Conservation (phyloP, 352 stramenopile genomes). For the Globisporangium iwayamae region DNA sequence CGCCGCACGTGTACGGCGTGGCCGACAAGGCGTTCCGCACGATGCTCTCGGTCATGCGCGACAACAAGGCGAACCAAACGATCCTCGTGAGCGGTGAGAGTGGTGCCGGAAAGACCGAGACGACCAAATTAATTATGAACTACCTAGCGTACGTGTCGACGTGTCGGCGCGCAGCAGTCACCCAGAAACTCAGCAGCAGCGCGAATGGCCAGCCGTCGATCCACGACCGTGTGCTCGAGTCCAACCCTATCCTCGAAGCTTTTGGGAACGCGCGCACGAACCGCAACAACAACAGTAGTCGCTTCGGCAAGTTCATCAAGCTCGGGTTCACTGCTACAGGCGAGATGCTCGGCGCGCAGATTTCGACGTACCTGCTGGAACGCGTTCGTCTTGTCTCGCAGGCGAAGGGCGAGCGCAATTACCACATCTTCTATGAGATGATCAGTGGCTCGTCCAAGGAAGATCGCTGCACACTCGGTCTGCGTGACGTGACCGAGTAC, state of each 20-base stretch:
- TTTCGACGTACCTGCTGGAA: conserved; percentile 95
- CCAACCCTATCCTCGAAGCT: conserved; percentile 94
- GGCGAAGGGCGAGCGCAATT: conserved; percentile 94
- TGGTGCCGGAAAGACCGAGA: conserved; percentile 95
- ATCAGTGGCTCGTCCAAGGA: conserved; percentile 62
- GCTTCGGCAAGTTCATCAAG: conserved; percentile 97
- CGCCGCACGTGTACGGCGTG: conserved; percentile 85
- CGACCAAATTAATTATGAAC: conserved; percentile 97
- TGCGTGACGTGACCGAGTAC: conserved; percentile 57
- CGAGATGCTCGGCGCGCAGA: conserved; percentile 77
- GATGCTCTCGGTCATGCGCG: conserved; percentile 53
- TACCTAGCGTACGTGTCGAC: conserved; percentile 91
- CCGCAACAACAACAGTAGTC: conserved; percentile 96
- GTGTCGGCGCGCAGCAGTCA: conserved; percentile 15
- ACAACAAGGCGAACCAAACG: conserved; percentile 82
- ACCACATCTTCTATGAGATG: conserved; percentile 99
- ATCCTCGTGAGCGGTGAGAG: conserved; percentile 96
- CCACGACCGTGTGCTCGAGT: conserved; percentile 90
- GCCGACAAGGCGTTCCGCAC: conserved; percentile 84
- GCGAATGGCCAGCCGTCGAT: conserved; percentile 44
- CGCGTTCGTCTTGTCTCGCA: conserved; percentile 93
- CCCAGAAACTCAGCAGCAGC: conserved; percentile 4
- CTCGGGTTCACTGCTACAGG: conserved; percentile 81
- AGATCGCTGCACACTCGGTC: conserved; percentile 44
- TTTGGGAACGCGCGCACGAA: conserved; percentile 95